Percentiles rank a stretch among this genome's conserved stretches.
Conservation (phyloP, 768 basidiomycete species). For the Lentinula raphanica region DNA sequence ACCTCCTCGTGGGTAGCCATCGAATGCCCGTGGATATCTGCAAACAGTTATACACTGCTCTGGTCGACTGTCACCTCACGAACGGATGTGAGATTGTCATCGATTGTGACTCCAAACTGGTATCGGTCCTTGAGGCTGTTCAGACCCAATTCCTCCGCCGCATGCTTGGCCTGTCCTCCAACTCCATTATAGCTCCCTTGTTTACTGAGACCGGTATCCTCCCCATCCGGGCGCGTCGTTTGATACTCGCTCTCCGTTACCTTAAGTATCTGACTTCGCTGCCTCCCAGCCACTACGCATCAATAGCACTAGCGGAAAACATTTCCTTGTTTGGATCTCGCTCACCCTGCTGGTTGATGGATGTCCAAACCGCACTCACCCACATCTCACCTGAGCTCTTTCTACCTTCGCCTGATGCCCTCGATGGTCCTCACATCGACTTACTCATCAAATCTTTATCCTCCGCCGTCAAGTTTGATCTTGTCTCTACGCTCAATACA, state of each 20-base stretch:
- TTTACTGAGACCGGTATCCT: slow-evolving; percentile 17
- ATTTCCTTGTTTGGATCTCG: neutral
- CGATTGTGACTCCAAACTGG: slow-evolving; percentile 5
- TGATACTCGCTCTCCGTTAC: slow-evolving; percentile 12
- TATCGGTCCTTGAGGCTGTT: slow-evolving; percentile 31
- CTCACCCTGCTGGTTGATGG: neutral
- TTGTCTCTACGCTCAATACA: neutral
- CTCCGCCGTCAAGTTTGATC: neutral
- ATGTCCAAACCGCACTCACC: too few species aligned
- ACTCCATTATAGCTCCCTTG: slow-evolving; percentile 9
- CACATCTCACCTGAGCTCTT: neutral
- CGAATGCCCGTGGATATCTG: slow-evolving; percentile 1
- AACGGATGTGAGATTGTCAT: slow-evolving; percentile 7
- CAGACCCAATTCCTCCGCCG: slow-evolving; percentile 35
- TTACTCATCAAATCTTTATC: neutral
- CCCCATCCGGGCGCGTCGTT: too few species aligned
- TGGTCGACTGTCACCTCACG: slow-evolving; percentile 13
- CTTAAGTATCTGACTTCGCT: neutral
- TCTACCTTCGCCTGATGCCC: neutral
- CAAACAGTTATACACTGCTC: slow-evolving; percentile 11
- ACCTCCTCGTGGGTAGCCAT: neutral
- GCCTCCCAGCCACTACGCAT: neutral
- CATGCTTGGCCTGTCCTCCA: slow-evolving; percentile 9
- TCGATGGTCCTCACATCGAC: neutral
- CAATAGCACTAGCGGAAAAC: neutral